Evolutionary conservation across 768 basidiomycete species (phyloP), one percentile per base, ranked within the genome.

Genomic region (Psilocybe tampanensis): DNA sequence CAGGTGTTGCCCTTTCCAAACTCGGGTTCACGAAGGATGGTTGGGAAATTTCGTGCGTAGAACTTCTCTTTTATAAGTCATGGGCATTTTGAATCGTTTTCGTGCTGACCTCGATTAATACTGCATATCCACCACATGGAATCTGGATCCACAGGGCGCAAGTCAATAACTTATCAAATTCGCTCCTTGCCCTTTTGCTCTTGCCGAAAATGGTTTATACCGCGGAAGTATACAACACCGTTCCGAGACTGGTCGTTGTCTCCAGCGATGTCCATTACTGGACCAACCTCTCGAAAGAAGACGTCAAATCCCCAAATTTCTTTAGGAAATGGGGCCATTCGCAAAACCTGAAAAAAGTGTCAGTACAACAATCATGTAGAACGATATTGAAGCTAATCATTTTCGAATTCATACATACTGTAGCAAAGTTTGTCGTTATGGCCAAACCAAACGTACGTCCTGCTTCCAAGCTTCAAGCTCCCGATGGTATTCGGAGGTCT

Each of bases 161-260:
- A 58, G 74, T 80, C 32, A 83, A 83, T 62, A 61, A 73, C 60
- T 63, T 85, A 4, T 69, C 78, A 0, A 72, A 70, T 6, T 68
- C 75, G 4, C 68, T 82, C 0, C 68, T 82, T 2, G 64, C 72
- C 0, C 58, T 83, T 5, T 68, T 73, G 8, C 67, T 83, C 0
- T 69, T 83, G 0, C 83, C 83, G 0, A 61, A 58, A 15, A 70
- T 84, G 68, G 43, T 75, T 2, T 61, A 71, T 19, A 77, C 81
- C 0, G 72, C 75, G 0, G 52, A 68, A 24, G 60, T 66, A 15
- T 54, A 72, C 55, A 39, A 62, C 0, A 68, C 72, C 0, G 64
- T 56, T 0, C 74, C 78, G 0, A 69, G 76, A 15, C 36, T 82
- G 1, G 77, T 78, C 21, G 64, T 82, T 32, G 76, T 81, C 4